A percentile compares a stretch with the other conserved stretches of the same genome.
Evolutionary conservation across 2,329 filamentous ascomycete genomes (phyloP).

Genomic region (Ophiosphaerella korrae): DNA sequence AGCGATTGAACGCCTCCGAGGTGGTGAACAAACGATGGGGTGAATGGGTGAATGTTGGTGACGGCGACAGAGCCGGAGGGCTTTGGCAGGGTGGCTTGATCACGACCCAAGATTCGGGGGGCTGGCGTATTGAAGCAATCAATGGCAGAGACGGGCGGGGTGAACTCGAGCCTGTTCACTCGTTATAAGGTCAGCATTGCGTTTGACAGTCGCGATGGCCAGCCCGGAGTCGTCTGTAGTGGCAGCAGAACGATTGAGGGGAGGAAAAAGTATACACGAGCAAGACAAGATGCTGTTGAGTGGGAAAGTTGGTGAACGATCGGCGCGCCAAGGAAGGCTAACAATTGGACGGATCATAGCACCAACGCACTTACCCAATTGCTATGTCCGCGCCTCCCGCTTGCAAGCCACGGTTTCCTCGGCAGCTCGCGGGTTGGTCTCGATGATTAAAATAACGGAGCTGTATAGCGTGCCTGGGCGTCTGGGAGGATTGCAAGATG

Average conservation of each 20-base stretch:
- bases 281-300: conserved; percentile 23
- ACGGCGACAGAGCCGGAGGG: not conserved
- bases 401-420: too few species aligned
- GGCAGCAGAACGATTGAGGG: conserved; percentile 14
- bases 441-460: too few species aligned
- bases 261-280: conserved; percentile 5
- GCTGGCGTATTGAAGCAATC: not conserved
- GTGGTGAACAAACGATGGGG: conserved; percentile 12
- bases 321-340: too few species aligned
- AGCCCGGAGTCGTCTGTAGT: conserved; percentile 13
- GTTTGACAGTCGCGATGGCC: conserved; percentile 13
- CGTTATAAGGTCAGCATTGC: conserved; percentile 30
- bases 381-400: too few species aligned
- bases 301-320: conserved; percentile 26
- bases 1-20: conserved; percentile 33
- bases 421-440: too few species aligned
- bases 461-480: too few species aligned
- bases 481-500: too few species aligned
- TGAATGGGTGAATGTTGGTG: not conserved
- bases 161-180: conserved; percentile 12
- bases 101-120: conserved; percentile 13
- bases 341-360: too few species aligned
- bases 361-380: too few species aligned
- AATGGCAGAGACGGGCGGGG: conserved; percentile 1
- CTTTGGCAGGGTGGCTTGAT: conserved; percentile 9